These are phyloP conservation scores for Penicillium concentricum DNA, from an alignment of 2,329 filamentous ascomycete species.

Conservation along the genomic window DNA sequence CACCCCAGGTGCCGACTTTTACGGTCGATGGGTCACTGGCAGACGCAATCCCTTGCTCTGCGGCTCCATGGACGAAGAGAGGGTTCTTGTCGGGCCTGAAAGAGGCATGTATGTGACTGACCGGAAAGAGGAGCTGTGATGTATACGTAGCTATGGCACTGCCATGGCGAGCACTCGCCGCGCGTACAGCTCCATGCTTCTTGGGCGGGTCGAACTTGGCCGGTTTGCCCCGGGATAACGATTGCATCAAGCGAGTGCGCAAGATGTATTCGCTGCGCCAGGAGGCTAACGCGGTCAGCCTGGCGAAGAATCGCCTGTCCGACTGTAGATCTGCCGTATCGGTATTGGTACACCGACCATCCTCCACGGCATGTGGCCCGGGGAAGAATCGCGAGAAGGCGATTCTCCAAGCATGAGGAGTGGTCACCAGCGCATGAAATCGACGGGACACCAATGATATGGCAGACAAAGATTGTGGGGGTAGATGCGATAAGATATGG, in stretches of 20 bases:
- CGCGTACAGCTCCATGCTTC: conserved; percentile 53
- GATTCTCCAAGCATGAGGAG: conserved; percentile 88
- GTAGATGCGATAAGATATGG: conserved; percentile 85
- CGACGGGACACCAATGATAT: conserved; percentile 84
- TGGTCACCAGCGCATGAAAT: conserved; percentile 83
- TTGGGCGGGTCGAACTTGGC: conserved; percentile 51
- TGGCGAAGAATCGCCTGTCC: conserved; percentile 75
- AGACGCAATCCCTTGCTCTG: conserved; percentile 74
- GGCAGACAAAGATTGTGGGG: conserved; percentile 76
- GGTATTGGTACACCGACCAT: conserved; percentile 45
- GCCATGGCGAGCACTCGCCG: conserved; percentile 61
- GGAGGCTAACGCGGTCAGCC: conserved; percentile 78
- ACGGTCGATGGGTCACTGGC: conserved; percentile 73
- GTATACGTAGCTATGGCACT: conserved; percentile 80
- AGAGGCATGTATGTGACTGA: conserved; percentile 76
- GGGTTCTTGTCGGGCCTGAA: conserved; percentile 74
- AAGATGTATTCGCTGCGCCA: conserved; percentile 96
- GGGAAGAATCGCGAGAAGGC: conserved; percentile 91
- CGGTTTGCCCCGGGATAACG: conserved; percentile 78
- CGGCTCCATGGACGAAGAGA: conserved; percentile 77
- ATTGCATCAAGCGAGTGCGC: conserved; percentile 78
- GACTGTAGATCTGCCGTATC: conserved; percentile 61
- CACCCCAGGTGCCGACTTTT: conserved; percentile 79
- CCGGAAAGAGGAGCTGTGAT: conserved; percentile 74
- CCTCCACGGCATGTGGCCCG: conserved; percentile 61